Conservation (phyloP, 202 grass and related monocot genomes). For the Carex arenaria region DNA sequence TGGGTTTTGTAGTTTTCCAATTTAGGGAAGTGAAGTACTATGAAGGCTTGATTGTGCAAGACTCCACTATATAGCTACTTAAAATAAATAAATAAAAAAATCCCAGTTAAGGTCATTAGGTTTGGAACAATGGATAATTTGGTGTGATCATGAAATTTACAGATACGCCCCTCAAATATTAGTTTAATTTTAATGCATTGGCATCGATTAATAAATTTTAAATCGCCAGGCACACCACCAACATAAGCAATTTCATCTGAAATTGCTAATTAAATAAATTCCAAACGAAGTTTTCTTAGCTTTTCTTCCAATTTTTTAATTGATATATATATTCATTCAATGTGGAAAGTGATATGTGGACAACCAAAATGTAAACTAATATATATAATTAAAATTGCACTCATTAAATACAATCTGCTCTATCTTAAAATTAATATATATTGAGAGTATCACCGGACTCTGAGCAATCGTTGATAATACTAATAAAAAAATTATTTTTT, state of each 20-base stretch:
- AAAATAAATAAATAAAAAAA: background rate
- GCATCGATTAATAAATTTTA: background rate
- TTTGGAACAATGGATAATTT: background rate
- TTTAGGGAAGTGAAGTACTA: conserved; percentile 26
- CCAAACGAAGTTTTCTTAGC: background rate
- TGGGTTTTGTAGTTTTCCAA: conserved; percentile 19
- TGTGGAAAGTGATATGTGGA: background rate
- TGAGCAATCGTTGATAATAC: too few relatives aligned
- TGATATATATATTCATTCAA: background rate
- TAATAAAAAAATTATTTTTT: too few relatives aligned
- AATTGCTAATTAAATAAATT: background rate
- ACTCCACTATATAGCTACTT: background rate
- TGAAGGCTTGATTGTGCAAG: background rate
- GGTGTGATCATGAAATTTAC: background rate
- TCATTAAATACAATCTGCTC: too few relatives aligned
- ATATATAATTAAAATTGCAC: too few relatives aligned
- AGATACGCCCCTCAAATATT: background rate
- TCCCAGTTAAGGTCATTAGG: background rate
- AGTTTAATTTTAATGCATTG: conserved; percentile 5
- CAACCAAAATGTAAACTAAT: too few relatives aligned
- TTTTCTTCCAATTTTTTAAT: background rate
- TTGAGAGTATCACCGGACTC: background rate
- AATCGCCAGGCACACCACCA: background rate
- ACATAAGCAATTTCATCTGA: background rate
- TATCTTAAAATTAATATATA: background rate